Base-by-base conservation (phyloP, 73 alveolate genomes). In the Stentor roeselii region DNA sequence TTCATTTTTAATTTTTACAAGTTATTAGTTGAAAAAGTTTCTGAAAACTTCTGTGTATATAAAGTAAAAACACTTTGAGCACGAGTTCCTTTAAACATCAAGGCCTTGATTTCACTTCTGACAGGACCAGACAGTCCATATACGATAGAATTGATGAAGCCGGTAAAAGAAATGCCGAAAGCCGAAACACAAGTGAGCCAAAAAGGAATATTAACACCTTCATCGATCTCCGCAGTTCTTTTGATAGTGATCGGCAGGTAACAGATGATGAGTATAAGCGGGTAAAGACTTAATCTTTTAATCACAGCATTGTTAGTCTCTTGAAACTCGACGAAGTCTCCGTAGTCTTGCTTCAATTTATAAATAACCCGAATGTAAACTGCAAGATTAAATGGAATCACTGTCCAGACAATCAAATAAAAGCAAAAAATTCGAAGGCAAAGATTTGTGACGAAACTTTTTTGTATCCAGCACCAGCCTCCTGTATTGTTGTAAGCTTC, bases 391-490 rank as follows among this genome's bases (percentile, higher is more conserved):
- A 67, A 67, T 30, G 41, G 37, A 27, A 67, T 67, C 37, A 67
- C 80, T 67, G 21, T 34, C 37, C 80, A 67, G 11, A 67, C 27
- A 1, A 32, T 21, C 37, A 21, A 15, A 2, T 67, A 67, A 67
- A 67, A 67, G 11, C n/a, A 67, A n/a, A 32, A 30, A 21, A 11
- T 21, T 67, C 80, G 21, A 11, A 21, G 37, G n/a, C 21, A 27
- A 0, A 32, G n/a, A 21, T 32, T 40, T 30, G 27, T 27, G 21
- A 27, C 37, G n/a, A 21, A 21, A 21, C 50, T 30, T 1, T 67
- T 32, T 1, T 67, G 27, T 21, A 67, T 67, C 80, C 80, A 67
- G 41, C 80, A 67, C 37, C 80, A 67, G n/a, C 80, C 80, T 67
- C 34, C 27, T 67, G 80, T 40, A 27, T 36, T n/a, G 11, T 40